These are phyloP conservation scores for Phytophthora nicotianae DNA, from an alignment of 352 stramenopile genomes.

Conservation along the genomic window DNA sequence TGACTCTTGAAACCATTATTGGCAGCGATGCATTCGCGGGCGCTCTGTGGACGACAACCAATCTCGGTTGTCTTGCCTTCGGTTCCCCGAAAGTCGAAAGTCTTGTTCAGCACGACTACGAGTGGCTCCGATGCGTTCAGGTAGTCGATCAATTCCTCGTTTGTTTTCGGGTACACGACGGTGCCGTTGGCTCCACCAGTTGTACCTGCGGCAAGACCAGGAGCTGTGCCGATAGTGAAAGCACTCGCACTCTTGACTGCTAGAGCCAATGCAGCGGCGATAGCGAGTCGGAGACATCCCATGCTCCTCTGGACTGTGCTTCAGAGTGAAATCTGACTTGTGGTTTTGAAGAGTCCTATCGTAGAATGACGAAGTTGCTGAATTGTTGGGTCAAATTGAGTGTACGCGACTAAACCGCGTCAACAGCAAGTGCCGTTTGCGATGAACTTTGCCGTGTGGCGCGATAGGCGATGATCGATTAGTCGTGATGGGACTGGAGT, in stretches of 20 bases:
- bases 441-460: too few relatives aligned
- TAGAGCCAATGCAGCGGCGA: constrained; percentile 6
- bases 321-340: background rate
- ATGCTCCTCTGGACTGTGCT: background rate
- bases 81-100: constrained; percentile 40
- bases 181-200: constrained; percentile 36
- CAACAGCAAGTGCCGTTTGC: too few relatives aligned
- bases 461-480: too few relatives aligned
- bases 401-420: too few relatives aligned
- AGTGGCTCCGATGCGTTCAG: constrained; percentile 21
- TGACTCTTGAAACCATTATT: background rate
- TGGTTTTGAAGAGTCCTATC: background rate
- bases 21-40: background rate
- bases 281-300: constrained; percentile 10
- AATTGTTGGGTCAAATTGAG: background rate
- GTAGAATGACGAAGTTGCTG: background rate
- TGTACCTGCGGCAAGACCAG: constrained; percentile 32
- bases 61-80: constrained; percentile 40
- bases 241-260: constrained; percentile 11
- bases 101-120: constrained; percentile 27
- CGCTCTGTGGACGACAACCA: constrained; percentile 19
- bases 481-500: too few relatives aligned
- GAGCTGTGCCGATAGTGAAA: constrained; percentile 25
- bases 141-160: constrained; percentile 36
- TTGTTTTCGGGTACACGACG: constrained; percentile 37